These are phyloP conservation scores for Neovahlkampfia damariscottae DNA, from an alignment of 78 protist species.

Conservation along the genomic window DNA sequence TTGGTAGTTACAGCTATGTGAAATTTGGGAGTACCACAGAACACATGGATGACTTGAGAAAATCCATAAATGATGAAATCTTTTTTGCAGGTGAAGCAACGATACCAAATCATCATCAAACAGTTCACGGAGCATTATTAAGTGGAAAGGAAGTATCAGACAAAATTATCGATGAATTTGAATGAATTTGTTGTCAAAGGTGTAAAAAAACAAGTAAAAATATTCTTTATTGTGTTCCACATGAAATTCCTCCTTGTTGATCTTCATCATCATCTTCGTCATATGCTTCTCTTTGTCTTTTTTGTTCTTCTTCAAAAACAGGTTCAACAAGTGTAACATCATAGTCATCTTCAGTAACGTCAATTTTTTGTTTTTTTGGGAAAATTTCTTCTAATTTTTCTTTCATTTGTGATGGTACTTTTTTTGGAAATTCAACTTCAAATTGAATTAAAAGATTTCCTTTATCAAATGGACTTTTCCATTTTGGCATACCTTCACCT, in stretches of 20 bases:
- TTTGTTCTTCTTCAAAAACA: neutral
- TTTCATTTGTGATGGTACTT: neutral
- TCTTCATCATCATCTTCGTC: neutral
- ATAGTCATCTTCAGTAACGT: too few species aligned
- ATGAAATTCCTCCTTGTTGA: too few species aligned
- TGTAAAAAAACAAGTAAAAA: too few species aligned
- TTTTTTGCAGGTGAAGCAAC: slow-evolving; percentile 2
- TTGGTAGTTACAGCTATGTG: neutral
- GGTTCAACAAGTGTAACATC: too few species aligned
- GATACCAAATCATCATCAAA: neutral
- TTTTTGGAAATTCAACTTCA: slow-evolving; percentile 66
- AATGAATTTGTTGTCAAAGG: too few species aligned
- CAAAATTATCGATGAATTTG: too few species aligned
- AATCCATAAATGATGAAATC: neutral
- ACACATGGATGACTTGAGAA: neutral
- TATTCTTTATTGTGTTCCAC: too few species aligned
- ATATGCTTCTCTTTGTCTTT: neutral
- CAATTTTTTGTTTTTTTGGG: neutral
- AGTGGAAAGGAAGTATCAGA: neutral
- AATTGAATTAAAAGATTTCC: slow-evolving; percentile 69
- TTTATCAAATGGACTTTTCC: slow-evolving; percentile 57
- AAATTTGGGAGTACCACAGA: neutral
- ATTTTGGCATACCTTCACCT: slow-evolving; percentile 94
- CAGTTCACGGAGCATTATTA: neutral
- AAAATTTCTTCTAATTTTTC: neutral